Conservation (phyloP, 2,329 filamentous ascomycete species). For the Neofusicoccum parvum region DNA sequence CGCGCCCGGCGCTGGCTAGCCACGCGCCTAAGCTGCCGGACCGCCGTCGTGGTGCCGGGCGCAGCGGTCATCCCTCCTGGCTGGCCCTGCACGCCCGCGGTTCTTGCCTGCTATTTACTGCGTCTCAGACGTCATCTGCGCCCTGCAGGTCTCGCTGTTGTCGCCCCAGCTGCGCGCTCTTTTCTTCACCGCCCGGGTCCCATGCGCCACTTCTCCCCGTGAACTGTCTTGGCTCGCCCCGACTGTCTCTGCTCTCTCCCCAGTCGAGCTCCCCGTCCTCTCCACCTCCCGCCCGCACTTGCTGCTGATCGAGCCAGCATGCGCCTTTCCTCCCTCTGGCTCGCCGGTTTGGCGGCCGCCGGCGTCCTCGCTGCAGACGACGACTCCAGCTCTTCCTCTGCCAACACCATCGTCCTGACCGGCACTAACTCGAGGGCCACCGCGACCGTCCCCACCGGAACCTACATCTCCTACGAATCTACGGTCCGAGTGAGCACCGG, state of each 20-base stretch:
- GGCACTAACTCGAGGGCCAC: conserved; percentile 5
- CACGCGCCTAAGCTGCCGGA: not conserved
- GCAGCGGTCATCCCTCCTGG: conserved; percentile 7
- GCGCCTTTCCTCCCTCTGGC: conserved; percentile 14
- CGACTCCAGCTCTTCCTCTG: not conserved
- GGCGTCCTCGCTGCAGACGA: conserved; percentile 5
- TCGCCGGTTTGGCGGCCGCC: not conserved
- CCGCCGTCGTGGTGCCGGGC: not conserved
- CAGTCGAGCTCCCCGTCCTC: conserved; percentile 9
- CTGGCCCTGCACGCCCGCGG: not conserved
- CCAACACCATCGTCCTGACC: conserved; percentile 2
- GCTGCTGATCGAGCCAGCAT: conserved; percentile 16
- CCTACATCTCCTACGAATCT: conserved; percentile 18
- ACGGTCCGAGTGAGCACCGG: conserved; percentile 14
- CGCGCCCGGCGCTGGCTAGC: conserved; percentile 6
- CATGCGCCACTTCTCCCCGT: not conserved
- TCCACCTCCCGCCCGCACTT: conserved; percentile 1
- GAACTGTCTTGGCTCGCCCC: not conserved
- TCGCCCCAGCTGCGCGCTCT: not conserved
- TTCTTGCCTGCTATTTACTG: conserved; percentile 13
- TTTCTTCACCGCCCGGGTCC: conserved; percentile 4
- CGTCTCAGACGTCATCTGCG: conserved; percentile 12
- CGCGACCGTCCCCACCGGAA: conserved; percentile 15
- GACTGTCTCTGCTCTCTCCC: conserved; percentile 3
- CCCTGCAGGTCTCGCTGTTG: not conserved